Base-by-base conservation (phyloP, 176 grass and related monocot species). In the Cocos nucifera region DNA sequence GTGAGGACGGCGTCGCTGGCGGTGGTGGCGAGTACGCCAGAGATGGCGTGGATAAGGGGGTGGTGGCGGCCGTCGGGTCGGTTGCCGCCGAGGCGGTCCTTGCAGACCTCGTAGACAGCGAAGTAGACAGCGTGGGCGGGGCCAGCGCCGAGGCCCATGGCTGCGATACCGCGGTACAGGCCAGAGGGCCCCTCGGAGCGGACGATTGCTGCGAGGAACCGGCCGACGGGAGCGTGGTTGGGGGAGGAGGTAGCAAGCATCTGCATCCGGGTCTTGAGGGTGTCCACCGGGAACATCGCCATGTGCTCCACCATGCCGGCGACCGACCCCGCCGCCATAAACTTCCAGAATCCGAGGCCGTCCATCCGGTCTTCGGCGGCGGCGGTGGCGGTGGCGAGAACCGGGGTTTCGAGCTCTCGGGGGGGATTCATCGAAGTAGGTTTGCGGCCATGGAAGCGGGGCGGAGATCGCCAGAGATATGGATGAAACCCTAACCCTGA, bases 231-330 rank as follows among this genome's bases (percentile, higher is more conserved):
- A 16, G 15, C 78, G n/a, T 80, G 85, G 69, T 82, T 78, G 6
- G 79, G 72, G 35, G 76, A 82, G 51, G 70, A 27, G 51, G 65
- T 59, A 22, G 82, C 79, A 2, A 44, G 35, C 35, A 44, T 44
- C 71, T 95, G 90, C 85, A 95, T 95, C 17, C 88, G 85, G 30
- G 90, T 95, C 76, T 95, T 95, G 23, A 95, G 69, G 35, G 90
- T 95, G 70, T 95, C 90, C 10, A 95, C 77, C 2, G 90, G 90
- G 73, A 95, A 95, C 90, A 95, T 95, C 56, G 82, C 82, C 57
- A 82, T 69, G 79, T 95, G 90, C 63, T 95, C 90, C 50, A 89
- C 82, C 30, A 95, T 79, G 54, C 90, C 90, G 55, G 90, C 90
- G 73, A 89, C 79, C 59, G 90, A 95, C 56, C 90, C 90, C 35